Percentiles rank a stretch among this genome's conserved stretches.
Evolutionary conservation across 139 green algal species (phyloP).

Genomic region (Chlorella sp.): DNA sequence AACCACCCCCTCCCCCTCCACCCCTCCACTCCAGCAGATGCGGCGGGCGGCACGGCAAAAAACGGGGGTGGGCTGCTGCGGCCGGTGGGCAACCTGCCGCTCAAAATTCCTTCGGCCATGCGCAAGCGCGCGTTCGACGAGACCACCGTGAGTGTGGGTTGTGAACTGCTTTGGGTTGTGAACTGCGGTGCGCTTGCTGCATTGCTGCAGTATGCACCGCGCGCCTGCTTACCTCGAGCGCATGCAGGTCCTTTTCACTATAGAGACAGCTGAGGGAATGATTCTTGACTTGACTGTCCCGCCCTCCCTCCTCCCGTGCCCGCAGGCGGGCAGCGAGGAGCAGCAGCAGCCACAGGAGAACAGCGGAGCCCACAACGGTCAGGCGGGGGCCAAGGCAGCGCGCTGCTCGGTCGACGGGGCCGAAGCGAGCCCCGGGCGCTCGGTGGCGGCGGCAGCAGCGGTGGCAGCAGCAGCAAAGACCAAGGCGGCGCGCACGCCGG

Average conservation of each 20-base stretch:
- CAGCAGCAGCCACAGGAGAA: background rate
- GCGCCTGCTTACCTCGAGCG: no score
- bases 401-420: background rate
- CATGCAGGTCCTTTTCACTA: no score
- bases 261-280: no score
- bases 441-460: background rate
- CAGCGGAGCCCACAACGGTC: background rate
- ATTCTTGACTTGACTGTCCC: no score
- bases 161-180: no score
- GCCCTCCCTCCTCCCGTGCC: background rate
- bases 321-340: background rate
- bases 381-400: background rate
- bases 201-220: no score
- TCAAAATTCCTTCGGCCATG: conserved; percentile 37
- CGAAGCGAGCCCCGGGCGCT: background rate
- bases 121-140: conserved; percentile 23
- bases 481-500: background rate
- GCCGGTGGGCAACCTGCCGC: conserved; percentile 27
- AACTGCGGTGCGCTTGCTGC: background rate
- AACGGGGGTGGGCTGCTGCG: conserved; percentile 26
- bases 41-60: conserved; percentile 33
- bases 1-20: background rate
- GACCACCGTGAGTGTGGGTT: background rate
- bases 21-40: background rate
- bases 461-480: background rate